phyloP scores from a whole-genome alignment of 495 filamentous ascomycete genomes.

The Tricharina praecox region DNA sequence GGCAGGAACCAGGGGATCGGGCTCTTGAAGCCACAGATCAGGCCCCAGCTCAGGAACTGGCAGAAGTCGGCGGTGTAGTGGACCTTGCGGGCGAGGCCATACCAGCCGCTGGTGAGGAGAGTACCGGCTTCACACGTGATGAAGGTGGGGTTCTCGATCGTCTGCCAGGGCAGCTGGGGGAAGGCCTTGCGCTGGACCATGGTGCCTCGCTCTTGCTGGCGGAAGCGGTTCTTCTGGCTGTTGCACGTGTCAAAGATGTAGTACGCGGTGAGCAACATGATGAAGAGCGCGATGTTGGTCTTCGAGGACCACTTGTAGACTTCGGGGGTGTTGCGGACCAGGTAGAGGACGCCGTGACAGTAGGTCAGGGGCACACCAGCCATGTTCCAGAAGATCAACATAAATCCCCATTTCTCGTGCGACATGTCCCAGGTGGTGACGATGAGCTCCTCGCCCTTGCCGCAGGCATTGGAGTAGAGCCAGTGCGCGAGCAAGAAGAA shows the following conservation, averaged over 20 bases:
- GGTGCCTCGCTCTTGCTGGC: slow-evolving; percentile 61
- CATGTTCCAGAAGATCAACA: slow-evolving; percentile 99
- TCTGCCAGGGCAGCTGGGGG: slow-evolving; percentile 87
- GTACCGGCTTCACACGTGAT: slow-evolving; percentile 69
- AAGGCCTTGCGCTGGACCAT: slow-evolving; percentile 59
- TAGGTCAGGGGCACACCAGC: slow-evolving; percentile 89
- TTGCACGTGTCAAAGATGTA: slow-evolving; percentile 63
- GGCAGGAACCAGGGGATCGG: slow-evolving; percentile 98
- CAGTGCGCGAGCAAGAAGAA: slow-evolving; percentile 90
- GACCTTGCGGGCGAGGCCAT: slow-evolving; percentile 79
- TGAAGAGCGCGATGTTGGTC: slow-evolving; percentile 33
- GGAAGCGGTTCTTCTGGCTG: slow-evolving; percentile 91
- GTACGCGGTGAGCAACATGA: slow-evolving; percentile 45
- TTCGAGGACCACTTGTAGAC: slow-evolving; percentile 54
- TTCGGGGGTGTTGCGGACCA: slow-evolving; percentile 73
- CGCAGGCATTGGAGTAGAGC: slow-evolving; percentile 90
- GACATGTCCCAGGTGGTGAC: slow-evolving; percentile 97
- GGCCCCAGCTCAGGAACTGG: slow-evolving; percentile 48
- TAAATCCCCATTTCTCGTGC: slow-evolving; percentile 99
- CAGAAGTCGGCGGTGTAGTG: slow-evolving; percentile 86
- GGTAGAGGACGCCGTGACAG: slow-evolving; percentile 91
- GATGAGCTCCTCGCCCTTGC: slow-evolving; percentile 92
- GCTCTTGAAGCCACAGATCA: slow-evolving; percentile 45
- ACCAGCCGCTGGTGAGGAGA: slow-evolving; percentile 85
- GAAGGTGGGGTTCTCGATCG: slow-evolving; percentile 68